Conservation (phyloP, 2,329 filamentous ascomycete genomes). For the Beauveria medogensis region DNA sequence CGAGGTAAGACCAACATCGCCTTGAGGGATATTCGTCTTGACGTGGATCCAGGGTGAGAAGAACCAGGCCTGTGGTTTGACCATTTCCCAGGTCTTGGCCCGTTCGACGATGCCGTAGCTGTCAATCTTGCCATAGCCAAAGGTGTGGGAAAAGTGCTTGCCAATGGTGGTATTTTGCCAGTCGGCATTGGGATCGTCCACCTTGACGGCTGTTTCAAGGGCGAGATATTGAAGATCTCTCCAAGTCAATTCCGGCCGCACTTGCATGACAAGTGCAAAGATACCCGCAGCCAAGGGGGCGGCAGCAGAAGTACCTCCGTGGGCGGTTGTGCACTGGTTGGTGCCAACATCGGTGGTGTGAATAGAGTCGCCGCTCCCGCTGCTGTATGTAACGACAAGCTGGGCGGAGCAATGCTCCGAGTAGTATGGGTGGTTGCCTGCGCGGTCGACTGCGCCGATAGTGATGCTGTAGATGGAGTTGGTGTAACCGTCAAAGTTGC, state of each 20-base stretch:
- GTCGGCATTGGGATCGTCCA: slow-evolving; percentile 60
- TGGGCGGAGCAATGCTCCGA: slow-evolving; percentile 95
- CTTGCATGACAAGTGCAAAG: slow-evolving; percentile 77
- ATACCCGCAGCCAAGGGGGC: slow-evolving; percentile 89
- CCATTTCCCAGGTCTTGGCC: slow-evolving; percentile 75
- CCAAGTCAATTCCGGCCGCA: slow-evolving; percentile 83
- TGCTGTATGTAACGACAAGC: slow-evolving; percentile 93
- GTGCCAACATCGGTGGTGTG: slow-evolving; percentile 92
- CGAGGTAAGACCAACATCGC: slow-evolving; percentile 67
- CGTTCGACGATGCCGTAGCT: slow-evolving; percentile 75
- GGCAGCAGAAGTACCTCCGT: slow-evolving; percentile 92
- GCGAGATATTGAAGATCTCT: slow-evolving; percentile 90
- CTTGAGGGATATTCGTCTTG: slow-evolving; percentile 77
- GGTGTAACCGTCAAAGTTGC: slow-evolving; percentile 98
- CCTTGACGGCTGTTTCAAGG: slow-evolving; percentile 72
- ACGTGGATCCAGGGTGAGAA: slow-evolving; percentile 92
- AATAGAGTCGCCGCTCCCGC: slow-evolving; percentile 79
- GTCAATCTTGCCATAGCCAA: slow-evolving; percentile 93
- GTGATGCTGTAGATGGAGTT: slow-evolving; percentile 99
- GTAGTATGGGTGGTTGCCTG: slow-evolving; percentile 87
- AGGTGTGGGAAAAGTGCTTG: slow-evolving; percentile 87
- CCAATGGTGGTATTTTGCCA: slow-evolving; percentile 79
- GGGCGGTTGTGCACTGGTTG: slow-evolving; percentile 69
- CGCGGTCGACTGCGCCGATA: slow-evolving; percentile 83
- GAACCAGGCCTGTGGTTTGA: slow-evolving; percentile 94